A percentile compares a stretch with the other conserved stretches of the same genome.
Evolutionary conservation across 345 rosid species (phyloP).

Genomic region (Combretum micranthum): DNA sequence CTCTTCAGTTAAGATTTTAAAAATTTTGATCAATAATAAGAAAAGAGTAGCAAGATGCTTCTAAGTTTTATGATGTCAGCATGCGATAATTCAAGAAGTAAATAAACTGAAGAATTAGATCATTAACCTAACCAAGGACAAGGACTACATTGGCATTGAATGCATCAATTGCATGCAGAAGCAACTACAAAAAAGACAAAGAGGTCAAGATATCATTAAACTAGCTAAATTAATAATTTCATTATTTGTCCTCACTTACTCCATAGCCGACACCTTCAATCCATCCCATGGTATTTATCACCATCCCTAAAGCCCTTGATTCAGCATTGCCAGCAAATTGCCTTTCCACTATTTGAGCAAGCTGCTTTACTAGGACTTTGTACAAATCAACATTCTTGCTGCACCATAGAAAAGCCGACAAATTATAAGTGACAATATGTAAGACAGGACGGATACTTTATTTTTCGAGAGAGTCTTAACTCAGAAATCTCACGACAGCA

Average conservation of each 20-base stretch:
- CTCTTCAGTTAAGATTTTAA: not conserved
- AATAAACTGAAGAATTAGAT: not conserved
- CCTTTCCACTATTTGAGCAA: too few species aligned
- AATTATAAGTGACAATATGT: not conserved
- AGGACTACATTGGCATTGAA: conserved; percentile 82
- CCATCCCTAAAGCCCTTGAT: conserved; percentile 83
- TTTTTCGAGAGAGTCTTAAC: too few species aligned
- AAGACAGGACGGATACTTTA: too few species aligned
- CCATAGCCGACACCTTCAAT: conserved; percentile 82
- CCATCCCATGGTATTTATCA: conserved; percentile 97
- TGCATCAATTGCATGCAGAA: conserved; percentile 71
- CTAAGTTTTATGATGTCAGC: too few species aligned
- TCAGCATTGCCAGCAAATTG: too few species aligned
- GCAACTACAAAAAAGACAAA: conserved; percentile 41
- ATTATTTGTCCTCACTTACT: conserved; percentile 29
- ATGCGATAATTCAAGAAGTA: not conserved
- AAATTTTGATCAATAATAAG: too few species aligned
- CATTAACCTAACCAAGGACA: conserved; percentile 76
- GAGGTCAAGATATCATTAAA: not conserved
- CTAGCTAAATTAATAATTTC: too few species aligned
- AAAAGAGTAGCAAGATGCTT: too few species aligned
- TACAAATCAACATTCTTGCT: too few species aligned
- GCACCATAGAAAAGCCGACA: too few species aligned
- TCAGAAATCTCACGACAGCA: too few species aligned
- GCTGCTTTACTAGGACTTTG: too few species aligned